phyloP scores from a whole-genome alignment of 345 rosid genomes.

The Hirschfeldia incana region DNA sequence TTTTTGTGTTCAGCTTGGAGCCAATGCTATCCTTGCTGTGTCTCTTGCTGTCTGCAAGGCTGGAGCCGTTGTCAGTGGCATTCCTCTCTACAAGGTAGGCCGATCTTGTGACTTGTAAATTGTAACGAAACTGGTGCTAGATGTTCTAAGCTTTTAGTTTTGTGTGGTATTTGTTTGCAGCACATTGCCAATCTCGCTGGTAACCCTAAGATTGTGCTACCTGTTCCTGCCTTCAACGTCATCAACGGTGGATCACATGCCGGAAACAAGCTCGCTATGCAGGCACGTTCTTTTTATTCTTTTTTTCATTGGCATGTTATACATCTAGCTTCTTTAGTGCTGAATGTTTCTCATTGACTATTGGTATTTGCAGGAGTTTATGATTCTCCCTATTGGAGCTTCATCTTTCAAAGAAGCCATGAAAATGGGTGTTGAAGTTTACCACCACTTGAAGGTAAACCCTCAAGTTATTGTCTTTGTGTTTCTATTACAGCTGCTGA shows the following conservation, averaged over 20 bases:
- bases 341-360: not conserved
- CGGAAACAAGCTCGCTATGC: conserved; percentile 99
- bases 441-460: conserved; percentile 85
- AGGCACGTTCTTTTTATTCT: conserved; percentile 42
- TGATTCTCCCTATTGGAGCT: conserved; percentile 97
- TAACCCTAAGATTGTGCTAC: conserved; percentile 80
- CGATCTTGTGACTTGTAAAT: not conserved
- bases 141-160: not conserved
- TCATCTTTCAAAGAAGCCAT: conserved; percentile 91
- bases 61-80: conserved; percentile 68
- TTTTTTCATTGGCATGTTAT: not conserved
- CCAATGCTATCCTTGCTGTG: conserved; percentile 95
- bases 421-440: conserved; percentile 99
- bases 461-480: not conserved
- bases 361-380: conserved; percentile 66
- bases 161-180: conserved; percentile 24
- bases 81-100: conserved; percentile 83
- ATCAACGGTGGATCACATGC: conserved; percentile 99
- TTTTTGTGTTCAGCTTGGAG: conserved; percentile 73
- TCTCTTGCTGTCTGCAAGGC: conserved; percentile 97
- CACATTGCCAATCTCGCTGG: conserved; percentile 96
- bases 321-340: not conserved
- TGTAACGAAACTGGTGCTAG: not conserved
- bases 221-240: conserved; percentile 99
- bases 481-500: not conserved